Base-by-base conservation (phyloP, 1,139 yeast species). In the Petasospora fabianii region DNA sequence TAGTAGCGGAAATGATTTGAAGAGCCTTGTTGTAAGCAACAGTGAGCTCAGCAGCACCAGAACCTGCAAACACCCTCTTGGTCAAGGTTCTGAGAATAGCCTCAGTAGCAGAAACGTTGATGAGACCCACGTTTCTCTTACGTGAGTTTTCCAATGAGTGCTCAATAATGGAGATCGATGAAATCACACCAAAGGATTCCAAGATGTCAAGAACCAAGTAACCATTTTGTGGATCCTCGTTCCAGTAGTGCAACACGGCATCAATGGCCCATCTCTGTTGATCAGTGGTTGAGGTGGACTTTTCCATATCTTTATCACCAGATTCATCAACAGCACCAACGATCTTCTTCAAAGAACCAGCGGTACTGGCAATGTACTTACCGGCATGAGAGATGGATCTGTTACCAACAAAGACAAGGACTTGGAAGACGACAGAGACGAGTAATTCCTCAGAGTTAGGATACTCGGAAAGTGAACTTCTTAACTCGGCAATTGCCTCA, bases 351-450 rank as follows among this genome's bases (percentile, higher is more conserved):
- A 90, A 64, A 41, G 79, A 71, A 32, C 68, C 69, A 27, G 69
- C 62, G 39, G 80, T 74, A 44, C 80, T 73, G 30, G 73, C 70
- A 44, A 87, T 69, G 58, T 84, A 80, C 50, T 78, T 78, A 39
- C 80, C 81, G 30, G 88, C 88, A 42, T 95, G 95, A 18, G 95
- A 85, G 34, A 90, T 73, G 0, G 97, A 88, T 57, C 97, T 75
- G 34, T 87, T 83, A 19, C 97, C 97, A 45, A 88, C 80, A 54
- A 80, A 82, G 34, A 94, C 84, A 41, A 87, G 71, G 0, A 84
- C 71, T 55, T 86, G 90, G 49, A 83, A 71, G 18, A 88, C 62
- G 20, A 85, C 64, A 27, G 83, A 76, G 30, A 83, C 68, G 30
- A 78, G 59, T 44, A 80, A 65, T 48, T 72, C 61, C 49, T 72